phyloP scores from a whole-genome alignment of 192 early-diverging fungal genomes.

The Allomyces javanicus region DNA sequence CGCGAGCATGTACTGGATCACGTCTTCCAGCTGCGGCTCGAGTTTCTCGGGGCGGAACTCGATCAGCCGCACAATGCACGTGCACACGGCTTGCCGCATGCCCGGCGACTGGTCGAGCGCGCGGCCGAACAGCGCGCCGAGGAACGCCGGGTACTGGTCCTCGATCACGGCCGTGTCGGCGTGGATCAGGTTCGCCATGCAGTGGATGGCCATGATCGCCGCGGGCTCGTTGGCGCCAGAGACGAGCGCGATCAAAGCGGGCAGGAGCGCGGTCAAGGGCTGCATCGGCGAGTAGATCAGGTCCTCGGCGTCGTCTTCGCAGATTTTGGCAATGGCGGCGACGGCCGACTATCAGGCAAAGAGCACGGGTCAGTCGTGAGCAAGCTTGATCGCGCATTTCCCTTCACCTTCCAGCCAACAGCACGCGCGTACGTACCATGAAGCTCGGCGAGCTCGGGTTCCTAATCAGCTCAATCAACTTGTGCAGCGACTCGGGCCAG shows the following conservation, averaged over 20 bases:
- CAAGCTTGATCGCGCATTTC: not conserved
- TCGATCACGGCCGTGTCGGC: constrained; percentile 40
- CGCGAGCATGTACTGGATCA: constrained; percentile 90
- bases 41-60: constrained; percentile 72
- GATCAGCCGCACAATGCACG: constrained; percentile 75
- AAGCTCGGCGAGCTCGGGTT: not conserved
- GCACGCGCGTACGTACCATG: not conserved
- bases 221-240: constrained; percentile 53
- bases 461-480: constrained; percentile 51
- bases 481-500: constrained; percentile 68
- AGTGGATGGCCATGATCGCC: constrained; percentile 59
- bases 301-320: constrained; percentile 74
- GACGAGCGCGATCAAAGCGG: constrained; percentile 71
- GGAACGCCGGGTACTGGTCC: constrained; percentile 44
- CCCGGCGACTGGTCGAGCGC: constrained; percentile 63
- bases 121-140: constrained; percentile 58
- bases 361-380: not conserved
- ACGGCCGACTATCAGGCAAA: constrained; percentile 45
- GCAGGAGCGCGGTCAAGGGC: constrained; percentile 68
- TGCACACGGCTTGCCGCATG: constrained; percentile 83
- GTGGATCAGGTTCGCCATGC: constrained; percentile 66
- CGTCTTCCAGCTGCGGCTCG: constrained; percentile 62
- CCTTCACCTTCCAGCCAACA: not conserved
- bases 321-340: constrained; percentile 78
- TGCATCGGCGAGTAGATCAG: constrained; percentile 53